These are phyloP conservation scores for Pezicula rhizophila DNA, from an alignment of 2,329 filamentous ascomycete species.

Conservation along the genomic window DNA sequence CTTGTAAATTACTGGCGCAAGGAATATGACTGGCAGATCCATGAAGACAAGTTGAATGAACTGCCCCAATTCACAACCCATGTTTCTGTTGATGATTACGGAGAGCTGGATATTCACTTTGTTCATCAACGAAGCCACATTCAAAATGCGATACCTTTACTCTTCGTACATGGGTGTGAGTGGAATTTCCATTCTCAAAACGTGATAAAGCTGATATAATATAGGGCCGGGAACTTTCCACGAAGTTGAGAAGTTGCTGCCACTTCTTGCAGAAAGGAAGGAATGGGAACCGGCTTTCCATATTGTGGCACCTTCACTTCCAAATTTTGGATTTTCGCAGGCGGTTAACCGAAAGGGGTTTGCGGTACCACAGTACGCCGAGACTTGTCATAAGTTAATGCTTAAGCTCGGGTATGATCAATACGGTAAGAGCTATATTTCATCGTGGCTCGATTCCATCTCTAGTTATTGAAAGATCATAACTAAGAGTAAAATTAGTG, in stretches of 20 bases:
- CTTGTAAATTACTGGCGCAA: conserved; percentile 14
- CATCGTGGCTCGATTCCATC: conserved; percentile 54
- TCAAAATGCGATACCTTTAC: conserved; percentile 51
- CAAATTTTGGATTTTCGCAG: conserved; percentile 44
- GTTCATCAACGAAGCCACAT: conserved; percentile 49
- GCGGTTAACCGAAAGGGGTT: conserved; percentile 40
- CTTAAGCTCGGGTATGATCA: conserved; percentile 55
- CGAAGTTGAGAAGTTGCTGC: conserved; percentile 59
- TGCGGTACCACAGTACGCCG: conserved; percentile 55
- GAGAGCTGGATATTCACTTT: conserved; percentile 55
- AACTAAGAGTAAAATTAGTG: conserved; percentile 12
- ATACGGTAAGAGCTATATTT: conserved; percentile 50
- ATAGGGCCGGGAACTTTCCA: conserved; percentile 58
- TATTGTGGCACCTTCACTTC: conserved; percentile 50
- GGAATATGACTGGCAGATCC: conserved; percentile 18
- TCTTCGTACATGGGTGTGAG: conserved; percentile 66
- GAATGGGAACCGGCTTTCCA: conserved; percentile 13
- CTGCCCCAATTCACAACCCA: conserved; percentile 24
- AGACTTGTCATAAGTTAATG: conserved; percentile 64
- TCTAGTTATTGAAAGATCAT: conserved; percentile 49
- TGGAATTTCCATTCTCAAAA: conserved; percentile 47
- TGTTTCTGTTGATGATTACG: conserved; percentile 51
- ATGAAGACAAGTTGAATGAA: conserved; percentile 17
- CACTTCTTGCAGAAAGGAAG: conserved; percentile 26
- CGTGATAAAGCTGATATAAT: background rate